Evolutionary conservation across 2,329 filamentous ascomycete species (phyloP).

Genomic region (Diaporthe batatas): DNA sequence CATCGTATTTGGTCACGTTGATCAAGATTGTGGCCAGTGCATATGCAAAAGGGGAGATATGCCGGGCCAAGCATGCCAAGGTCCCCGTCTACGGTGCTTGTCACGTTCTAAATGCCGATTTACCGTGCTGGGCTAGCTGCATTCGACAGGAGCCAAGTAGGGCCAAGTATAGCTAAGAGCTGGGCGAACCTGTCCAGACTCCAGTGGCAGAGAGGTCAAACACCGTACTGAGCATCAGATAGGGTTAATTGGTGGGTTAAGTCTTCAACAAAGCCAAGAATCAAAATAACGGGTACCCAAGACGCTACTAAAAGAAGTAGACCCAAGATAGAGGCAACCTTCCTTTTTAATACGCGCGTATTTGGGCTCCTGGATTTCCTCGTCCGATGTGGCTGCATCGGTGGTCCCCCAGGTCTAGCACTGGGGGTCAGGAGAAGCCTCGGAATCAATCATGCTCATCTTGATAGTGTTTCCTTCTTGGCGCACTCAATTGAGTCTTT

Average conservation of each 20-base stretch:
- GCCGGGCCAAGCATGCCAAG: slow-evolving; percentile 24
- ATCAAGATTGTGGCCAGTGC: not conserved
- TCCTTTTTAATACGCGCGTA: slow-evolving; percentile 1
- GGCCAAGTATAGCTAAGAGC: not conserved
- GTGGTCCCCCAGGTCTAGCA: not conserved
- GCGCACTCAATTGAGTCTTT: not conserved
- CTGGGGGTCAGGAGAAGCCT: not conserved
- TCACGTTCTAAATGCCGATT: not conserved
- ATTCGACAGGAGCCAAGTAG: slow-evolving; percentile 9
- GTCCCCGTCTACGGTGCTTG: not conserved
- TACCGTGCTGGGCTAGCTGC: slow-evolving; percentile 9
- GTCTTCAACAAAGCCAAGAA: not conserved
- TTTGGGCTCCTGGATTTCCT: not conserved
- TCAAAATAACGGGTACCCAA: not conserved
- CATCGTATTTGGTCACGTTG: not conserved
- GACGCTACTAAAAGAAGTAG: not conserved
- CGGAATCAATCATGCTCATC: not conserved
- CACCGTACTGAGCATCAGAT: slow-evolving; percentile 2
- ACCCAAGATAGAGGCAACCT: slow-evolving; percentile 21
- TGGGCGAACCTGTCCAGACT: slow-evolving; percentile 1
- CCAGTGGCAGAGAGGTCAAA: not conserved
- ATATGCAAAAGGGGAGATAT: slow-evolving; percentile 3
- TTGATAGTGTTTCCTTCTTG: not conserved
- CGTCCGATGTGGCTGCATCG: not conserved
- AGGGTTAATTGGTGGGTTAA: slow-evolving; percentile 14